Base-by-base conservation (phyloP, 1,139 yeast genomes). In the Entelexis paramagnoliae region DNA sequence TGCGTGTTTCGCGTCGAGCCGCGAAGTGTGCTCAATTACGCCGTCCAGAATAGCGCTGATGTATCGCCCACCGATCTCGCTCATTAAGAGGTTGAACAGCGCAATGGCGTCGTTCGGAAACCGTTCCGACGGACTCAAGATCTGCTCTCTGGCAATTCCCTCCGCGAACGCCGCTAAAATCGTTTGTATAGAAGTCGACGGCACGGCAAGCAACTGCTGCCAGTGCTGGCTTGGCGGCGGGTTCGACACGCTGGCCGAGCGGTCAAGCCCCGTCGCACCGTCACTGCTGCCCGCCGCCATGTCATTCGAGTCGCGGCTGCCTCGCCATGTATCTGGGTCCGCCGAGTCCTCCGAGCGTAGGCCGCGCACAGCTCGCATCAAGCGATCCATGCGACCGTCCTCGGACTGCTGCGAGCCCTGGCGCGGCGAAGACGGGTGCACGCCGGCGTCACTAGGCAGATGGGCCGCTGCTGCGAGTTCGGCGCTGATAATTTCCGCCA, bases 31-130 rank as follows among this genome's bases (percentile, higher is more conserved):
- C 35, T 49, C 49, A 14, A 61, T 53, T 0, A 89, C 76, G 10
- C 81, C 80, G 60, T 86, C 95, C 36, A 89, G 67, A 0, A 87
- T 88, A 20, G 80, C 74, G 45, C 85, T 88, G 50, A 87, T 75
- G 62, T 85, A 87, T 7, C 81, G 75, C 46, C 78, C 78, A 0
- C 95, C 93, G 49, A 86, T 74, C 54, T 83, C 87, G 54, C 79
- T 74, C 22, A 86, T 66, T 50, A 87, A 65, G 35, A 85, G 72
- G 55, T 83, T 86, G 58, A 86, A 72, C 22, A 88, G 68, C 55
- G 80, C 87, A 48, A 79, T 69, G 0, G 88, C 77, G 61, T 80
- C 78, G 46, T 78, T 81, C 3, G 83, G 76, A 7, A 85, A 72
- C 56, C 76, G 81, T 20, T 68, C 65, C 7, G 67, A 63, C 0